phyloP scores from a whole-genome alignment of 768 basidiomycete species.

The Kwoniella mangroviensis region DNA sequence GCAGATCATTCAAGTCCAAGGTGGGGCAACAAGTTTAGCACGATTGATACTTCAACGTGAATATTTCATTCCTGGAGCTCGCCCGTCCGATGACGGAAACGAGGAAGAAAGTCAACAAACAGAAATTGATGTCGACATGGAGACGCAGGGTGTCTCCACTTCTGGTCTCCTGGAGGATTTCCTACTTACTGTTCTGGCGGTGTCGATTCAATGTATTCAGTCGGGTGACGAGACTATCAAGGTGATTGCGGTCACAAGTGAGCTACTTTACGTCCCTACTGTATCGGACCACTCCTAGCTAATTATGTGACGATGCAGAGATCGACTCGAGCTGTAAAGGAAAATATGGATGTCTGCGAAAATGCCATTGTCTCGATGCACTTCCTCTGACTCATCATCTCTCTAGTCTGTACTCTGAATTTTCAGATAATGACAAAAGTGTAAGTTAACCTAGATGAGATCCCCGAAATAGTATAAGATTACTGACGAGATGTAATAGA shows the following conservation, averaged over 20 bases:
- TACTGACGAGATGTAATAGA: background rate
- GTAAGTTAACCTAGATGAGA: slow-evolving; percentile 9
- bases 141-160: background rate
- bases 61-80: background rate
- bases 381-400: slow-evolving; percentile 16
- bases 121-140: background rate
- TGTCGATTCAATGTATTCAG: slow-evolving; percentile 8
- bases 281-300: background rate
- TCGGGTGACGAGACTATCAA: background rate
- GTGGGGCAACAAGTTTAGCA: slow-evolving; percentile 4
- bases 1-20: background rate
- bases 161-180: slow-evolving; percentile 1
- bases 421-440: background rate
- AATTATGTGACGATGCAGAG: background rate
- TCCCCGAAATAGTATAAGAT: too few species aligned
- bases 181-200: slow-evolving; percentile 15
- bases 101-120: slow-evolving; percentile 16
- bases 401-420: background rate
- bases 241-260: slow-evolving; percentile 9
- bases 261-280: background rate
- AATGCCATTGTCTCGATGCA: slow-evolving; percentile 15
- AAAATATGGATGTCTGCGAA: slow-evolving; percentile 10
- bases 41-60: slow-evolving; percentile 17
- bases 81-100: background rate
- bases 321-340: slow-evolving; percentile 10